Percentiles rank a stretch among this genome's conserved stretches.
Conservation (phyloP, 2,329 filamentous ascomycete species). For the Epichloe bromicola region DNA sequence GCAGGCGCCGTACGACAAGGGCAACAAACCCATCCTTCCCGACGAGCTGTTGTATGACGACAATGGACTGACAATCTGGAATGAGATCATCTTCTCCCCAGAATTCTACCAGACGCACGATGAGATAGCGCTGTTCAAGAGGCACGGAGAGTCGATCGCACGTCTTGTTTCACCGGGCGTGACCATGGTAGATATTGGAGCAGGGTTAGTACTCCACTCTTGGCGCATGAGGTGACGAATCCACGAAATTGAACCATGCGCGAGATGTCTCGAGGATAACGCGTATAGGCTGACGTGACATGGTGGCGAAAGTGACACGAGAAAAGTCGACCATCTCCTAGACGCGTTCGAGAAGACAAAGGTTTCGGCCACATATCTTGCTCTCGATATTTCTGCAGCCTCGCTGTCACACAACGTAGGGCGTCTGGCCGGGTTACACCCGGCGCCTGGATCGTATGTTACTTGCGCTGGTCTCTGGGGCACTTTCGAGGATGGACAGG, state of each 20-base stretch:
- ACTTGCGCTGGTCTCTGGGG: constrained; percentile 27
- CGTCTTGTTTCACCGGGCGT: constrained; percentile 15
- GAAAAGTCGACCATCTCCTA: constrained; percentile 26
- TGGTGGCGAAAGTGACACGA: constrained; percentile 21
- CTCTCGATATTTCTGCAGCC: constrained; percentile 25
- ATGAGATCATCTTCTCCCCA: constrained; percentile 25
- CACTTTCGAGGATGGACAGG: constrained; percentile 23
- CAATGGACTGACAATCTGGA: constrained; percentile 26
- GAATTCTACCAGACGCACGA: constrained; percentile 30
- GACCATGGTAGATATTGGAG: constrained; percentile 27
- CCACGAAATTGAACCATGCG: no score
- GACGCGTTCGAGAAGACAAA: constrained; percentile 19
- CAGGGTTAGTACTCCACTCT: constrained; percentile 21
- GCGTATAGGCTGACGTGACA: neutral
- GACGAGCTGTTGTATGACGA: constrained; percentile 29
- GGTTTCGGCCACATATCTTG: constrained; percentile 22
- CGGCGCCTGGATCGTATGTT: constrained; percentile 14
- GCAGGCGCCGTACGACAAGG: constrained; percentile 11
- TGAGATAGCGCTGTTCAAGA: constrained; percentile 23
- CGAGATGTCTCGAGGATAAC: no score
- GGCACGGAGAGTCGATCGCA: constrained; percentile 23
- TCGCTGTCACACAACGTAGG: constrained; percentile 23
- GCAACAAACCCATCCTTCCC: constrained; percentile 19
- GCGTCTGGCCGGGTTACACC: constrained; percentile 18
- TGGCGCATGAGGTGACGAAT: neutral